Conservation (phyloP, 2,329 filamentous ascomycete genomes). For the Aciculosporium take region DNA sequence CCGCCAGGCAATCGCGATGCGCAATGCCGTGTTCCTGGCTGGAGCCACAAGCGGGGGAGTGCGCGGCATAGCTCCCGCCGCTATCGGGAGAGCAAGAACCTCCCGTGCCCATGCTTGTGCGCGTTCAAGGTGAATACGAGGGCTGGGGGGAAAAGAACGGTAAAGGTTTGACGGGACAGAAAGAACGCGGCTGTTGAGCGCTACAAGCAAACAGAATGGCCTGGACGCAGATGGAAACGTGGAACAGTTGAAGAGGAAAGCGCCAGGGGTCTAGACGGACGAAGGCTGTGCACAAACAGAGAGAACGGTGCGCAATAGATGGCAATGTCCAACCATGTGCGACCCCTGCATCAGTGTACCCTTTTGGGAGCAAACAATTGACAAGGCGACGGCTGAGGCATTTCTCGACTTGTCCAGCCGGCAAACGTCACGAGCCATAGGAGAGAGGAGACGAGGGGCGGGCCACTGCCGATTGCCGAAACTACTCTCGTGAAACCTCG, state of each 20-base stretch:
- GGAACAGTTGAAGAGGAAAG: not conserved
- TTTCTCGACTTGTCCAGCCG: too few species aligned
- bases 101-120: conserved; percentile 6
- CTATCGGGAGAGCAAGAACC: conserved; percentile 7
- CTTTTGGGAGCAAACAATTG: too few species aligned
- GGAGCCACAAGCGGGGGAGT: conserved; percentile 1
- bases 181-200: not conserved
- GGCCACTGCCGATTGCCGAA: too few species aligned
- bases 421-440: too few species aligned
- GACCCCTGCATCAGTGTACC: too few species aligned
- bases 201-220: too few species aligned
- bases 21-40: not conserved
- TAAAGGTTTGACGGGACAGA: not conserved
- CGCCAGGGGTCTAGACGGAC: not conserved
- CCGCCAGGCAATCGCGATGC: not conserved
- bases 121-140: not conserved
- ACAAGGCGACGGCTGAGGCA: too few species aligned
- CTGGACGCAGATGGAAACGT: not conserved
- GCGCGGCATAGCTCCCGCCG: not conserved
- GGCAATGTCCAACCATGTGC: too few species aligned
- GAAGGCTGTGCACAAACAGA: not conserved
- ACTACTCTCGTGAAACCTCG: too few species aligned
- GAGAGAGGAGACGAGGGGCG: too few species aligned
- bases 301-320: too few species aligned
- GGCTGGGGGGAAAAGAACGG: not conserved